Evolutionary conservation across 2,329 filamentous ascomycete species (phyloP), one percentile per base, ranked within the genome.

Genomic region (Alternaria sp.): DNA sequence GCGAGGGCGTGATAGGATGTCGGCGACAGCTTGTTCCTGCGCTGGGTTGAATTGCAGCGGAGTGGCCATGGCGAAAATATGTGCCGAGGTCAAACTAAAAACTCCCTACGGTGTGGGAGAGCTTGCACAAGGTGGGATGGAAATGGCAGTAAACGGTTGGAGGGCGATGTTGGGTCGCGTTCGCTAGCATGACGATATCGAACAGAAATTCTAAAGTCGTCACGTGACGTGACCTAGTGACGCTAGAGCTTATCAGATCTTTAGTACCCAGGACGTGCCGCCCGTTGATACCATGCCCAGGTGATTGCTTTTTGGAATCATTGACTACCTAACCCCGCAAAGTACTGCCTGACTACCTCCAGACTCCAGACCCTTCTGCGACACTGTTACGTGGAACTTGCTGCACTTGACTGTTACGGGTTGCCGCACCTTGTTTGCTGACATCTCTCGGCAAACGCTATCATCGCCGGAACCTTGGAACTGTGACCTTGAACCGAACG

Each of bases 1-100:
- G 59, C 59, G 62, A 51, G 66, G 64, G 76, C 90, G 87, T 74
- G 88, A 85, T 70, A 97, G 79, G 72, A 93, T 88, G 75, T 88
- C 88, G 74, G 89, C 59, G 54, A 79, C 61, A 61, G 75, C 74
- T 61, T 75, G 65, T 69, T 78, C 68, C 68, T 77, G 71, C 65
- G 76, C 73, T 61, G 67, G 72, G 55, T 73, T 73, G 71, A 75
- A 66, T 63, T 76, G 77, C 71, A 80, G 73, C 65, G 62, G 67
- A 72, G 67, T 69, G 62, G 69, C 70, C 68, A 70, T 65, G 69
- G 66, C 47, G 65, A 68, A 65, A 68, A 51, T 49, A 43, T 59
- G 40, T 32, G 49, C 51, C 53, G 51, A 56, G 19, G 46, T 47
- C 32, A 25, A 44, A 49, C 46, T 36, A 57, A 51, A 51, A 52